Conservation (phyloP, 176 grass and related monocot species). For the Oryza officinalis region DNA sequence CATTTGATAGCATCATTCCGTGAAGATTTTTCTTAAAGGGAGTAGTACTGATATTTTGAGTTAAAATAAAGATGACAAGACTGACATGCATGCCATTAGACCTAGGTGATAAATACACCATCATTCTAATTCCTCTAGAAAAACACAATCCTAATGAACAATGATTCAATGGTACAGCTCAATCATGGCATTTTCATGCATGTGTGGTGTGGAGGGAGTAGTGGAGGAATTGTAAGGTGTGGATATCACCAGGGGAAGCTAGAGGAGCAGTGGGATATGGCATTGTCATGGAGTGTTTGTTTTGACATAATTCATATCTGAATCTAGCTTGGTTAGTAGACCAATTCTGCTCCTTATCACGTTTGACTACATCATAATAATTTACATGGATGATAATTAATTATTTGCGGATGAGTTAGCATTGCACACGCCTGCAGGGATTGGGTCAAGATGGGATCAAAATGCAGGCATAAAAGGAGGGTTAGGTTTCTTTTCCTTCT, state of each 20-base stretch:
- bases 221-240: conserved; percentile 16
- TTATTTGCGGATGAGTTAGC: background rate
- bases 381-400: background rate
- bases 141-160: background rate
- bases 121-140: background rate
- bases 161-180: background rate
- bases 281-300: conserved; percentile 1
- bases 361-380: conserved; percentile 5
- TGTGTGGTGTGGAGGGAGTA: background rate
- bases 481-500: background rate
- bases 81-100: background rate
- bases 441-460: background rate
- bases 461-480: background rate
- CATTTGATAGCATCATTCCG: background rate
- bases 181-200: background rate
- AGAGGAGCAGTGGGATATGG: background rate
- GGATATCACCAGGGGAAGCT: background rate
- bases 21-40: background rate
- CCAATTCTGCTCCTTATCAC: background rate
- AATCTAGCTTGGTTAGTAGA: background rate
- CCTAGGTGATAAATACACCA: background rate
- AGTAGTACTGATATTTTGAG: background rate
- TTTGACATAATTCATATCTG: background rate
- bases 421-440: conserved; percentile 4
- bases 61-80: background rate